Conservation (phyloP, 2,329 filamentous ascomycete species). For the Trichoderma koningiopsis region DNA sequence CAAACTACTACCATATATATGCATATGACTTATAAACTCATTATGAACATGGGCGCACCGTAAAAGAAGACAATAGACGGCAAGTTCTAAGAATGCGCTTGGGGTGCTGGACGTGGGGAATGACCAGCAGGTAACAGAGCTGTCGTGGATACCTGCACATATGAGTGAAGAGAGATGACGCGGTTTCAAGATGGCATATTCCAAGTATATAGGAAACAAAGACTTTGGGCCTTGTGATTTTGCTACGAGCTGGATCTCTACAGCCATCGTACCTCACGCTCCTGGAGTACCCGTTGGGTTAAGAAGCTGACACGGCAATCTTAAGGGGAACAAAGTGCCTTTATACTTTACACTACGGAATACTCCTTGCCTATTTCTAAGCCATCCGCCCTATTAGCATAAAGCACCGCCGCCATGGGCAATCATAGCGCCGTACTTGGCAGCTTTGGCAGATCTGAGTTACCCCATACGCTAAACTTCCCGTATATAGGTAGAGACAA, state of each 20-base stretch:
- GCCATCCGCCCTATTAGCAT: not conserved
- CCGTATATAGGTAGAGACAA: not conserved
- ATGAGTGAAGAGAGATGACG: not conserved
- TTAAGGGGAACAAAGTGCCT: not conserved
- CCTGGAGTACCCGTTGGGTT: not conserved
- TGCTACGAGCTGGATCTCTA: not conserved
- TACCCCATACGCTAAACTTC: not conserved
- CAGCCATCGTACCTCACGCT: not conserved
- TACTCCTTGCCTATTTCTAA: not conserved
- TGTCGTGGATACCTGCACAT: no score
- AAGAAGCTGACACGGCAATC: not conserved
- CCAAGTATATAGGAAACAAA: not conserved
- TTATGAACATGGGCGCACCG: not conserved
- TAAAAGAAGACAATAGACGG: not conserved
- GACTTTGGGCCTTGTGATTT: not conserved
- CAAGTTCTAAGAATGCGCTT: not conserved
- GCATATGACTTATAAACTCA: not conserved
- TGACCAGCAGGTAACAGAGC: not conserved
- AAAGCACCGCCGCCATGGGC: not conserved
- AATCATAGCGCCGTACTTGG: not conserved
- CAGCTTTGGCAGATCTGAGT: conserved; percentile 2
- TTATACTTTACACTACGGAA: not conserved
- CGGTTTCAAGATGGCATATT: not conserved
- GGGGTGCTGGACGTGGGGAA: not conserved
- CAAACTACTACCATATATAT: not conserved